Evolutionary conservation across 1,284 basidiomycete genomes (phyloP).

Genomic region (Boletus subluridellus): DNA sequence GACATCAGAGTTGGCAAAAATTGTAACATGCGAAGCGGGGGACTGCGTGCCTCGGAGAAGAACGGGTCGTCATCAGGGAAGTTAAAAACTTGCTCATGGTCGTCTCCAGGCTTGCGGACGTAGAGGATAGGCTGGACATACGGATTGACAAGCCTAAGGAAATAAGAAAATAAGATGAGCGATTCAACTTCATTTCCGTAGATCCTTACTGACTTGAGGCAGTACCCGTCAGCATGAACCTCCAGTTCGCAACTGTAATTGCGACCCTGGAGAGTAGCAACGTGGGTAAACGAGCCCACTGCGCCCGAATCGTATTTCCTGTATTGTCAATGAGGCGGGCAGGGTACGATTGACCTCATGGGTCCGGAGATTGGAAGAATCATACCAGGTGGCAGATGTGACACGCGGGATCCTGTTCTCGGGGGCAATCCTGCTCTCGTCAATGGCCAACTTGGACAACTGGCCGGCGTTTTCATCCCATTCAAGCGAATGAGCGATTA

Average conservation of each 20-base stretch:
- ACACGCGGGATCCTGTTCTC: slow-evolving; percentile 81
- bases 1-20: not conserved
- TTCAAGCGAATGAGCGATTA: slow-evolving; percentile 84
- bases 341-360: slow-evolving; percentile 16
- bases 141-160: slow-evolving; percentile 76
- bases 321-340: slow-evolving; percentile 17
- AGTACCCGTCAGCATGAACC: slow-evolving; percentile 87
- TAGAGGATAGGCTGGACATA: slow-evolving; percentile 81
- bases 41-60: slow-evolving; percentile 65
- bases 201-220: slow-evolving; percentile 56
- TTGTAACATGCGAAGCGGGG: not conserved
- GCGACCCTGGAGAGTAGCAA: slow-evolving; percentile 83
- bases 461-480: slow-evolving; percentile 89
- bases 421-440: slow-evolving; percentile 73
- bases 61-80: slow-evolving; percentile 89
- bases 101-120: slow-evolving; percentile 81
- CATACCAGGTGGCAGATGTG: slow-evolving; percentile 73
- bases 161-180: slow-evolving; percentile 14
- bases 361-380: slow-evolving; percentile 23
- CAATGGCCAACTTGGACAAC: slow-evolving; percentile 76
- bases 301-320: slow-evolving; percentile 94
- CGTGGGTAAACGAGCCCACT: slow-evolving; percentile 85
- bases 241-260: slow-evolving; percentile 93
- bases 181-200: slow-evolving; percentile 6
- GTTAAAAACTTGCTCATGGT: slow-evolving; percentile 72